Conservation (phyloP, 1,284 basidiomycete genomes). For the Termitomyces sp. region DNA sequence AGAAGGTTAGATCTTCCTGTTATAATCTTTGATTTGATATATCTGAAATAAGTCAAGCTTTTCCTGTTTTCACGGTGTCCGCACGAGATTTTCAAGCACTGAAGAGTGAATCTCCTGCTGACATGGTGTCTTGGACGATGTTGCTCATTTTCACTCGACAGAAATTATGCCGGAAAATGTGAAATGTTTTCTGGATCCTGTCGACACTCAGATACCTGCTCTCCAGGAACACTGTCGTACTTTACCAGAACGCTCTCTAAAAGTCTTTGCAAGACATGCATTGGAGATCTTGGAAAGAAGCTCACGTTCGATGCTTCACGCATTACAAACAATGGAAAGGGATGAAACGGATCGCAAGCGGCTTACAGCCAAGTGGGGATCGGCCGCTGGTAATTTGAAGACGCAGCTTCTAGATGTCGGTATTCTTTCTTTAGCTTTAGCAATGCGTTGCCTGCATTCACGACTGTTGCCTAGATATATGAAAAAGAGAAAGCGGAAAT, state of each 20-base stretch:
- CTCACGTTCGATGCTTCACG: background rate
- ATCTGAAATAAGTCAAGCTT: background rate
- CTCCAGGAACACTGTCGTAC: background rate
- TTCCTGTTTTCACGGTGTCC: constrained; percentile 3
- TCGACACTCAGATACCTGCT: constrained; percentile 1
- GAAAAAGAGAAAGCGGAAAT: background rate
- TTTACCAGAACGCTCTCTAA: background rate
- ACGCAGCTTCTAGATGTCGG: background rate
- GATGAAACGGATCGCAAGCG: background rate
- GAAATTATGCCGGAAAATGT: too few species aligned
- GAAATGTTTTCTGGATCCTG: background rate
- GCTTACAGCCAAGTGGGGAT: background rate
- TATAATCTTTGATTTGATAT: background rate
- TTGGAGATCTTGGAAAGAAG: background rate
- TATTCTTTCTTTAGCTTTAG: too few species aligned
- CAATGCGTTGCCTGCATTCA: too few species aligned
- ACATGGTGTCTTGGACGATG: background rate
- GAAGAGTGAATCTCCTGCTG: background rate
- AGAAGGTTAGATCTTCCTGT: background rate
- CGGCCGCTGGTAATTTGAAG: background rate
- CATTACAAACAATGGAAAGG: background rate
- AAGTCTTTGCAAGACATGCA: background rate
- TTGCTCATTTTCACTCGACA: too few species aligned
- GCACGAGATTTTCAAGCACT: background rate
- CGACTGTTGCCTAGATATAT: background rate